phyloP scores from a whole-genome alignment of 163 green algal species.

The Scenedesmus sp. region DNA sequence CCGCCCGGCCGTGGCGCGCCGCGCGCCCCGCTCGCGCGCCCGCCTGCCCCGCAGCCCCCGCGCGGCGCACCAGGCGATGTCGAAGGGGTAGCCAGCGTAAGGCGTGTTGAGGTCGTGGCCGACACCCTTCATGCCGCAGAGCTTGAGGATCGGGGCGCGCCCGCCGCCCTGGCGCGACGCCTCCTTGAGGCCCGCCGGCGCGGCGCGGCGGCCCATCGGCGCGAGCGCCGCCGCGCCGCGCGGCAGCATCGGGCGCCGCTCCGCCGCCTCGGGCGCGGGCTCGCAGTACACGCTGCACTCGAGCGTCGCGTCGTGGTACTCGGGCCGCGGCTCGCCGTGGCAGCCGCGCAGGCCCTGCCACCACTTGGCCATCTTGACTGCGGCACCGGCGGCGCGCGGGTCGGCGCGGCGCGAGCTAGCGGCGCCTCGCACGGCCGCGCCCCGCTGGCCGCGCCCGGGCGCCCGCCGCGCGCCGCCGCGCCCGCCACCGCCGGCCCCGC shows the following conservation, averaged over 20 bases:
- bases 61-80: slow-evolving; percentile 32
- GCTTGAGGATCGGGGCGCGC: slow-evolving; percentile 4
- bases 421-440: no score
- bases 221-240: no score
- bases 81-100: slow-evolving; percentile 37
- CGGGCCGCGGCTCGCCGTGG: background rate
- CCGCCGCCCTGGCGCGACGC: background rate
- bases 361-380: slow-evolving; percentile 39
- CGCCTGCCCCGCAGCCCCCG: no score
- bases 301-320: slow-evolving; percentile 2
- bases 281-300: slow-evolving; percentile 31
- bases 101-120: slow-evolving; percentile 45
- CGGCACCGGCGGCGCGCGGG: no score
- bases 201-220: background rate
- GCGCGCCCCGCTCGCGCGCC: no score
- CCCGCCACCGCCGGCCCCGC: background rate
- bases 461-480: no score
- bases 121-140: slow-evolving; percentile 46
- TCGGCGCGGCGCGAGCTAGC: no score
- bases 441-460: no score
- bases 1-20: no score
- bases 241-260: slow-evolving; percentile 2
- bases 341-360: slow-evolving; percentile 32
- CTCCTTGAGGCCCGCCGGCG: background rate
- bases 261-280: background rate